phyloP scores from a whole-genome alignment of 2,329 filamentous ascomycete species.

The Onygena corvina region DNA sequence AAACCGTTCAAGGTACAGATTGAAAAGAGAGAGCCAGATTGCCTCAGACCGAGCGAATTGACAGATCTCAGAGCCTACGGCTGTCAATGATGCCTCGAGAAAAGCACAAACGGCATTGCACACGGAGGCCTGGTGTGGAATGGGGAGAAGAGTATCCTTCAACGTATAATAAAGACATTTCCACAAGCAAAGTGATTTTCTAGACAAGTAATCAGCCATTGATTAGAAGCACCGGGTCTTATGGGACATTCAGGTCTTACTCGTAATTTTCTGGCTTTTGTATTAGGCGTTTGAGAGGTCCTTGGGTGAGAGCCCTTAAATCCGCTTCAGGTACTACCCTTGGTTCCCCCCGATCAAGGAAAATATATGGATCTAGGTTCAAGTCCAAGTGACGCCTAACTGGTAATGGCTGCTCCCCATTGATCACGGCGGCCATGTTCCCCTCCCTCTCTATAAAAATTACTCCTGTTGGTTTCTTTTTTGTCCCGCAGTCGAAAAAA shows the following conservation, averaged over 20 bases:
- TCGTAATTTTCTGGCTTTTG: conserved; percentile 8
- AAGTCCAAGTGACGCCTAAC: background rate
- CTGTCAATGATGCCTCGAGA: conserved; percentile 28
- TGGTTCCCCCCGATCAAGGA: background rate
- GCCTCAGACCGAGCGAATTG: conserved; percentile 25
- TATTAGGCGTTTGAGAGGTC: conserved; percentile 12
- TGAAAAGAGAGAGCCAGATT: conserved; percentile 32
- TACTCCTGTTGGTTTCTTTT: background rate
- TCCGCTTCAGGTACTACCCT: conserved; percentile 7
- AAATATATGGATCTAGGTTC: background rate
- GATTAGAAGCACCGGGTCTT: background rate
- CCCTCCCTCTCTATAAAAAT: background rate
- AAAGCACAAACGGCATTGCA: conserved; percentile 37
- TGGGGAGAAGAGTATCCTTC: conserved; percentile 27
- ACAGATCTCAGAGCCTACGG: conserved; percentile 23
- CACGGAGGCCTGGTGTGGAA: conserved; percentile 31
- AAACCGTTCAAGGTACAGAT: conserved; percentile 31
- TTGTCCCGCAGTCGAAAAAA: background rate
- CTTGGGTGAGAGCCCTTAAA: conserved; percentile 12
- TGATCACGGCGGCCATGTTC: background rate
- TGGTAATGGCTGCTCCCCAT: background rate
- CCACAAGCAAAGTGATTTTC: conserved; percentile 25
- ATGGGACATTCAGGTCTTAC: conserved; percentile 7
- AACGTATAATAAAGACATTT: conserved; percentile 32
- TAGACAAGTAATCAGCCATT: background rate